Evolutionary conservation across 345 rosid species (phyloP).

Genomic region (Nasturtium officinale): DNA sequence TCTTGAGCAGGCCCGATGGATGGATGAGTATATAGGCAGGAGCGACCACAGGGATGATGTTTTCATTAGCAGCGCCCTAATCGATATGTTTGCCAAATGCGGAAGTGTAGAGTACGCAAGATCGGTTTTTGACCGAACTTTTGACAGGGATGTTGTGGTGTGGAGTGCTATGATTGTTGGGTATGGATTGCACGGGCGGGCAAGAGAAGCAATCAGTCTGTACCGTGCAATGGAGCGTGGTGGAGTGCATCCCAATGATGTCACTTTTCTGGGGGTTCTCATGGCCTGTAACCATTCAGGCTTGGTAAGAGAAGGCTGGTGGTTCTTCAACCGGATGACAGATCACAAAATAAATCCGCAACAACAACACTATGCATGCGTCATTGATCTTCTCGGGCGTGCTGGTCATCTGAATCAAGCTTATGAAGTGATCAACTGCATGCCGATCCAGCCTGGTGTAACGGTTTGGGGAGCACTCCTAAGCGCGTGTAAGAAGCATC

Average conservation of each 20-base stretch:
- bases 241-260: slow-evolving; percentile 64
- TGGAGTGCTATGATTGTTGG: slow-evolving; percentile 80
- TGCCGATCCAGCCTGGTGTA: slow-evolving; percentile 65
- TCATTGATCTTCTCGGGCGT: slow-evolving; percentile 77
- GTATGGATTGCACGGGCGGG: slow-evolving; percentile 70
- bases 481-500: slow-evolving; percentile 70
- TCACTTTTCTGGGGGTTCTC: slow-evolving; percentile 68
- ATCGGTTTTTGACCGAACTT: slow-evolving; percentile 55
- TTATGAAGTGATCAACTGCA: slow-evolving; percentile 53
- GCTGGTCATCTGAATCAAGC: slow-evolving; percentile 64
- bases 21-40: slow-evolving; percentile 50
- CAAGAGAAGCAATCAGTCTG: slow-evolving; percentile 59
- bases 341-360: slow-evolving; percentile 57
- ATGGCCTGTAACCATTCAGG: slow-evolving; percentile 73
- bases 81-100: slow-evolving; percentile 79
- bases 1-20: slow-evolving; percentile 65
- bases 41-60: slow-evolving; percentile 49
- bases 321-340: slow-evolving; percentile 61
- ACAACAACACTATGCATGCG: slow-evolving; percentile 71
- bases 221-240: slow-evolving; percentile 52
- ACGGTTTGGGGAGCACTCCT: slow-evolving; percentile 72
- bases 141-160: slow-evolving; percentile 61
- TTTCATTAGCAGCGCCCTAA: slow-evolving; percentile 54
- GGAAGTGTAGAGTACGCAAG: slow-evolving; percentile 62
- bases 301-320: slow-evolving; percentile 68